A percentile compares a stretch with the other conserved stretches of the same genome.
phyloP scores from a whole-genome alignment of 176 grass and related monocot species.

The Alopecurus myosuroides region DNA sequence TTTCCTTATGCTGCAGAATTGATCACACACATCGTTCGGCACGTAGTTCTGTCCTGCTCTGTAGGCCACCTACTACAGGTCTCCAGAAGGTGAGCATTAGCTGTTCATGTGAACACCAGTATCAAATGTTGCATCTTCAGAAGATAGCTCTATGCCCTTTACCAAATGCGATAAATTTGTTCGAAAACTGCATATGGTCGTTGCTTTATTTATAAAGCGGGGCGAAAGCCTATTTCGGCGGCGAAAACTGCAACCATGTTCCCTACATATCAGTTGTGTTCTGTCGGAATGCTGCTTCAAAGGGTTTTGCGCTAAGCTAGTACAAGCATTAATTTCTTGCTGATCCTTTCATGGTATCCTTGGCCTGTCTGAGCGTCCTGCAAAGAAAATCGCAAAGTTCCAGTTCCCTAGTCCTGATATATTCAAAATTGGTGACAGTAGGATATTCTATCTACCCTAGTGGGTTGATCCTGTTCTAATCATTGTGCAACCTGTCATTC shows the following conservation, averaged over 20 bases:
- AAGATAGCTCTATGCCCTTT: background rate
- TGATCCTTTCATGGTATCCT: background rate
- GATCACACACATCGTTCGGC: background rate
- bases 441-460: background rate
- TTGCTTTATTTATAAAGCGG: too few species aligned
- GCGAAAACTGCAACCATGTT: background rate
- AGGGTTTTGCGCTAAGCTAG: background rate
- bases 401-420: background rate
- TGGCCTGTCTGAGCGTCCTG: background rate
- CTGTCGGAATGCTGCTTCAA: background rate
- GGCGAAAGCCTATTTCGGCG: too few species aligned
- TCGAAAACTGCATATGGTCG: too few species aligned
- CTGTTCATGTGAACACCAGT: background rate
- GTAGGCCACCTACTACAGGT: background rate
- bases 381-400: background rate
- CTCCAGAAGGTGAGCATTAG: background rate
- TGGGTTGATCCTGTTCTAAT: background rate
- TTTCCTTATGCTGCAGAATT: background rate
- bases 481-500: background rate
- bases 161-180: background rate
- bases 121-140: background rate
- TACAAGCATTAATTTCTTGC: background rate
- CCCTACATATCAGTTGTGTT: background rate
- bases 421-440: background rate
- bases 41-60: background rate